Conservation (phyloP, 495 filamentous ascomycete genomes). For the Talaromyces adpressus region DNA sequence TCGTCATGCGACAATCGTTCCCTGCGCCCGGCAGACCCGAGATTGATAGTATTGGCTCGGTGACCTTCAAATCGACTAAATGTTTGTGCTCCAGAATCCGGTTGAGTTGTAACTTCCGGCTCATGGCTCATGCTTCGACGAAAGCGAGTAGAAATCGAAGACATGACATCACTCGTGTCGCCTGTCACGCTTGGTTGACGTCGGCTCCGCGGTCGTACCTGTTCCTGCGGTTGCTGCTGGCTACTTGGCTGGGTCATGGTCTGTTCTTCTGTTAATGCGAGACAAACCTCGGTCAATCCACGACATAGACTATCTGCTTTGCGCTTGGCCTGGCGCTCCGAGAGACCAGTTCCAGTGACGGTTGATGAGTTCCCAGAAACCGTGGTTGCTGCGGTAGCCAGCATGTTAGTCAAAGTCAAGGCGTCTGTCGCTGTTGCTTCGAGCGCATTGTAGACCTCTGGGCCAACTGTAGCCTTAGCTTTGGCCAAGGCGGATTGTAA, state of each 20-base stretch:
- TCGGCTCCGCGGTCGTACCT: slow-evolving; percentile 18
- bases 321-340: slow-evolving; percentile 75
- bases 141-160: slow-evolving; percentile 20
- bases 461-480: slow-evolving; percentile 55
- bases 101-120: slow-evolving; percentile 25
- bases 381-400: slow-evolving; percentile 61
- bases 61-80: slow-evolving; percentile 67
- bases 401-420: slow-evolving; percentile 62
- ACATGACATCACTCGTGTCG: slow-evolving; percentile 24
- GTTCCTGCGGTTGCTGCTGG: slow-evolving; percentile 12
- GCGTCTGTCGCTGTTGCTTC: slow-evolving; percentile 81
- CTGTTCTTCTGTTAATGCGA: slow-evolving; percentile 62
- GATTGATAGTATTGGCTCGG: slow-evolving; percentile 53
- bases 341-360: slow-evolving; percentile 43
- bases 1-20: slow-evolving; percentile 62
- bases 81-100: slow-evolving; percentile 52
- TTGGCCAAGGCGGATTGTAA: slow-evolving; percentile 76
- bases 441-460: slow-evolving; percentile 72
- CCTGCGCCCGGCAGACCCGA: slow-evolving; percentile 12
- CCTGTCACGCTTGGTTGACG: slow-evolving; percentile 19
- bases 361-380: slow-evolving; percentile 56
- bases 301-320: slow-evolving; percentile 92
- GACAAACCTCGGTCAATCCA: slow-evolving; percentile 84
- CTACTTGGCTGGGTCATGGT: slow-evolving; percentile 13
- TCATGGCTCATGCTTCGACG: slow-evolving; percentile 38